These are phyloP conservation scores for Acanthamoeba pearcei DNA, from an alignment of 208 protist genomes.

Conservation along the genomic window DNA sequence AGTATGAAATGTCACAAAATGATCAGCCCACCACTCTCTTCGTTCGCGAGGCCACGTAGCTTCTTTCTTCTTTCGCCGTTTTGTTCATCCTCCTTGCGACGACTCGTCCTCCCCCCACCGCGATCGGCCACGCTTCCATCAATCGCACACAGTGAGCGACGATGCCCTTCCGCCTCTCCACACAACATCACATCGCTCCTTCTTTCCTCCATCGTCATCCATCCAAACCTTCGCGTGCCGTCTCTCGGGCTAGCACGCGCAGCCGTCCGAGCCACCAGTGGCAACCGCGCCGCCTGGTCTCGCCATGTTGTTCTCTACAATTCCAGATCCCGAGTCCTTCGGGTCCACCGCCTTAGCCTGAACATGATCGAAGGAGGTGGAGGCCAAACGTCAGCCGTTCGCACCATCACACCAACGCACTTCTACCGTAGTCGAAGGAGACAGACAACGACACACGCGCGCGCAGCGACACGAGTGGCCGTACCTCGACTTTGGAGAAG, in stretches of 20 bases:
- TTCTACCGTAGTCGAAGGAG: background rate
- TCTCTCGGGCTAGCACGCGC: slow-evolving; percentile 11
- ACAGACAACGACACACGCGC: background rate
- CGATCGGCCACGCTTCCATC: no score
- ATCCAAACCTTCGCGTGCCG: background rate
- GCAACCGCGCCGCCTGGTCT: background rate
- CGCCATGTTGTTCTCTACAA: slow-evolving; percentile 70
- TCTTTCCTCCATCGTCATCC: background rate
- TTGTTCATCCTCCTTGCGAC: background rate
- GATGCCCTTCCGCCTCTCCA: no score
- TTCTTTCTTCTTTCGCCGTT: background rate
- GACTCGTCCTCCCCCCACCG: background rate
- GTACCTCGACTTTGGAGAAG: slow-evolving; percentile 87
- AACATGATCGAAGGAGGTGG: background rate
- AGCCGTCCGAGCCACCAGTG: slow-evolving; percentile 28
- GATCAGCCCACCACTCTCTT: background rate
- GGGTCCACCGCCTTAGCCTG: slow-evolving; percentile 34
- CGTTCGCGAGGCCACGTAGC: background rate
- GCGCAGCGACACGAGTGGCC: background rate
- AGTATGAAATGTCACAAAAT: background rate
- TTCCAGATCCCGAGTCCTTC: slow-evolving; percentile 51
- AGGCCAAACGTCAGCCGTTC: background rate
- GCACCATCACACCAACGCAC: background rate
- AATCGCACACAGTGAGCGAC: no score
- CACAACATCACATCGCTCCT: background rate